Evolutionary conservation across 73 alveolate species (phyloP).

Genomic region (Paramecium pentaurelia): DNA sequence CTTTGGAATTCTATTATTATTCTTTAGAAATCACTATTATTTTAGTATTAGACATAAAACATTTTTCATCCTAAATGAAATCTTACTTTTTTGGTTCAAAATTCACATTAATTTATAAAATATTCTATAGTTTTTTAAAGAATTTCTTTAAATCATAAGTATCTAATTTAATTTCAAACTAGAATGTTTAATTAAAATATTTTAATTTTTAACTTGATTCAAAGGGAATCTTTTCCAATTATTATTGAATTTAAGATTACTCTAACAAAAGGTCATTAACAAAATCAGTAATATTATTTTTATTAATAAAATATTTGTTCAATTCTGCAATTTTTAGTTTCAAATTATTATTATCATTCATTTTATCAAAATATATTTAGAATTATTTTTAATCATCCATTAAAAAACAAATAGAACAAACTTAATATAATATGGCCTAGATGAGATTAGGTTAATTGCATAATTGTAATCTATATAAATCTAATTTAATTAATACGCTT

Average conservation of each 20-base stretch:
- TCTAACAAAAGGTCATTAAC: background rate
- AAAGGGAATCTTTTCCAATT: background rate
- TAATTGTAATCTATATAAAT: background rate
- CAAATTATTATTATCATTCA: background rate
- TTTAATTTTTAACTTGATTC: background rate
- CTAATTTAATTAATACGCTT: background rate
- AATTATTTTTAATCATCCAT: slow-evolving; percentile 6
- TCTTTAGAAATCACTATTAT: background rate
- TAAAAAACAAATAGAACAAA: background rate
- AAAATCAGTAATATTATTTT: background rate
- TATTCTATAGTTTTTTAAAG: background rate
- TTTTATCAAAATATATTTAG: background rate
- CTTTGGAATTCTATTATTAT: background rate
- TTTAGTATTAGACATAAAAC: background rate
- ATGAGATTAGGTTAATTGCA: background rate
- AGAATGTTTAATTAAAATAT: background rate
- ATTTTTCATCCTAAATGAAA: background rate
- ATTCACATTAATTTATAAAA: background rate
- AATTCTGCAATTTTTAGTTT: background rate
- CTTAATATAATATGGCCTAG: background rate
- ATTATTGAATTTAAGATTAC: background rate
- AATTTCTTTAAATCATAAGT: background rate
- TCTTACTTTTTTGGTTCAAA: background rate
- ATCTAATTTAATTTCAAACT: background rate
- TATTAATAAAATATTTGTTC: background rate